These are phyloP conservation scores for Psilocybe cubensis DNA, from an alignment of 768 basidiomycete genomes.

Conservation along the genomic window DNA sequence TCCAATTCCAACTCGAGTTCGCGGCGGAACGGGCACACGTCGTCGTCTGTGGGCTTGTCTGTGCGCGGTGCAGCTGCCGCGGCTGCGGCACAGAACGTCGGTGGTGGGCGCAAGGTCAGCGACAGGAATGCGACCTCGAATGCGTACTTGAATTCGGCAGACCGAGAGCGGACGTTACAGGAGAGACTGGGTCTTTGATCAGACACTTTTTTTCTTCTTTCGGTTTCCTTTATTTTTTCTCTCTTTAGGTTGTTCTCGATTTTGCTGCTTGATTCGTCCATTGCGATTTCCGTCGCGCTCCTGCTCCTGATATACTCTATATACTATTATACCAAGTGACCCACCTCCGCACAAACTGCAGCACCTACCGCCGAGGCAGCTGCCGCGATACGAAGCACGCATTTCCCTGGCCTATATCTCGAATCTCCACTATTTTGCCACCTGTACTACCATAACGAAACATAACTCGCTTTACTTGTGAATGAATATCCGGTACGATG, in stretches of 20 bases:
- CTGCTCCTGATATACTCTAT: neutral
- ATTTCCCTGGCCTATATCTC: no score
- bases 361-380: no score
- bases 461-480: no score
- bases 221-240: conserved; percentile 7
- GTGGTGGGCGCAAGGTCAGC: conserved; percentile 35
- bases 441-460: no score
- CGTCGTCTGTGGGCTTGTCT: conserved; percentile 38
- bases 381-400: no score
- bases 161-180: conserved; percentile 72
- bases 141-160: conserved; percentile 34
- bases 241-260: conserved; percentile 3
- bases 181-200: conserved; percentile 84
- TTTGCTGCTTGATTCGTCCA: neutral
- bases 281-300: neutral
- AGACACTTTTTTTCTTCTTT: conserved; percentile 22
- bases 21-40: conserved; percentile 46
- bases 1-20: conserved; percentile 10
- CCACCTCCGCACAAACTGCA: no score
- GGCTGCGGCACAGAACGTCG: conserved; percentile 24
- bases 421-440: no score
- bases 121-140: conserved; percentile 27
- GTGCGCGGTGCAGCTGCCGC: conserved; percentile 39
- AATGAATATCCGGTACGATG: no score
- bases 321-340: no score